phyloP scores from a whole-genome alignment of 306 rosid species.

The Glycyrrhiza uralensis region DNA sequence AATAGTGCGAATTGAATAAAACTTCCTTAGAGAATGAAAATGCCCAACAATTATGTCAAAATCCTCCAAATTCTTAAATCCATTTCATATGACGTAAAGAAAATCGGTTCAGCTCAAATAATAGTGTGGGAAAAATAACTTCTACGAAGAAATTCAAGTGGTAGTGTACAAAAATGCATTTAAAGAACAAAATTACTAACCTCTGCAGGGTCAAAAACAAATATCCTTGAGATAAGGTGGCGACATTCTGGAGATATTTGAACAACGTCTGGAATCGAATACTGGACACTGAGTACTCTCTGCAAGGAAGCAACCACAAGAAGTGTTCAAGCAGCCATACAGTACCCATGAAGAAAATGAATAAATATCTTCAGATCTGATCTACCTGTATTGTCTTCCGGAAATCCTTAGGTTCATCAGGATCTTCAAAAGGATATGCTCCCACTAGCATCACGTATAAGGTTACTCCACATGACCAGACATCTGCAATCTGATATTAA shows the following conservation, averaged over 20 bases:
- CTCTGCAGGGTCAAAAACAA: constrained; percentile 78
- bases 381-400: constrained; percentile 84
- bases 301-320: constrained; percentile 37
- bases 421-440: constrained; percentile 92
- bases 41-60: neutral
- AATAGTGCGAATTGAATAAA: neutral
- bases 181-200: constrained; percentile 29
- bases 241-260: constrained; percentile 74
- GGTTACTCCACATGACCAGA: constrained; percentile 97
- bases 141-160: neutral
- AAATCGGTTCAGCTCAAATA: neutral
- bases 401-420: constrained; percentile 79
- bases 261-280: constrained; percentile 71
- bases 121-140: neutral
- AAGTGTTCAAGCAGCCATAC: constrained; percentile 21
- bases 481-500: constrained; percentile 75
- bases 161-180: neutral
- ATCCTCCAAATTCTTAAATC: neutral
- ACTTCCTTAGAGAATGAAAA: neutral
- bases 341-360: neutral
- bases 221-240: constrained; percentile 80
- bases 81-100: neutral
- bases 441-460: constrained; percentile 91
- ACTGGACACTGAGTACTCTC: constrained; percentile 83
- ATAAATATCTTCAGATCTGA: neutral